phyloP scores from a whole-genome alignment of 306 rosid species.

The Begonia masoniana region DNA sequence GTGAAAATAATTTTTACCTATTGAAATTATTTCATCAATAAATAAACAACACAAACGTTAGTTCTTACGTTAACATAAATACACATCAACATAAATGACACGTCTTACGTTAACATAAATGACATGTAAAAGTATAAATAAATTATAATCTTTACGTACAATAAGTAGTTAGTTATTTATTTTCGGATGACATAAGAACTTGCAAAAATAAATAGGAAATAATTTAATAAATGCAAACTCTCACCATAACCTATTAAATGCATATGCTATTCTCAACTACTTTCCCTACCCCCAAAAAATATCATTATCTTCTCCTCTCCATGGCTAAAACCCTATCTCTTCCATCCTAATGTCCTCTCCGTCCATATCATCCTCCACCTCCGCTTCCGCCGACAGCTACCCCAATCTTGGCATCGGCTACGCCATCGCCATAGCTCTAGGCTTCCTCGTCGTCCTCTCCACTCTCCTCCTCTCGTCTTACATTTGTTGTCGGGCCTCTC shows the following conservation, averaged over 20 bases:
- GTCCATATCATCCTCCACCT: constrained; percentile 18
- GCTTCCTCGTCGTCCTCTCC: constrained; percentile 42
- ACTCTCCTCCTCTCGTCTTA: constrained; percentile 43
- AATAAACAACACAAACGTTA: too few species aligned
- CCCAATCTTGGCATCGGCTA: constrained; percentile 43
- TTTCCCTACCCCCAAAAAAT: constrained; percentile 5
- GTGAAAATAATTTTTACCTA: too few species aligned
- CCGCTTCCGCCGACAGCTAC: constrained; percentile 20
- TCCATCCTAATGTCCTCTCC: constrained; percentile 14
- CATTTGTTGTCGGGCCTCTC: constrained; percentile 32
- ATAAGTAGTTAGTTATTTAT: too few species aligned
- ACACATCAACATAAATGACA: too few species aligned
- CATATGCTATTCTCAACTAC: constrained; percentile 56
- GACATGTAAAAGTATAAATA: too few species aligned
- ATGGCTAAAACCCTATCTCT: constrained; percentile 42
- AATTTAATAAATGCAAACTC: too few species aligned
- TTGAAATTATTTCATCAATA: too few species aligned
- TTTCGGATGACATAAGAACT: too few species aligned
- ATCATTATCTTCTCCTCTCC: constrained; percentile 4
- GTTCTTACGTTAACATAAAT: too few species aligned
- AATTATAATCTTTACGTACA: too few species aligned
- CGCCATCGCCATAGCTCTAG: constrained; percentile 79
- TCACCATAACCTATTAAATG: constrained; percentile 53
- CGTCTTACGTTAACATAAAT: too few species aligned
- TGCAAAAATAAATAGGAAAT: too few species aligned